Base-by-base conservation (phyloP, 495 filamentous ascomycete genomes). In the Neurospora africana region DNA sequence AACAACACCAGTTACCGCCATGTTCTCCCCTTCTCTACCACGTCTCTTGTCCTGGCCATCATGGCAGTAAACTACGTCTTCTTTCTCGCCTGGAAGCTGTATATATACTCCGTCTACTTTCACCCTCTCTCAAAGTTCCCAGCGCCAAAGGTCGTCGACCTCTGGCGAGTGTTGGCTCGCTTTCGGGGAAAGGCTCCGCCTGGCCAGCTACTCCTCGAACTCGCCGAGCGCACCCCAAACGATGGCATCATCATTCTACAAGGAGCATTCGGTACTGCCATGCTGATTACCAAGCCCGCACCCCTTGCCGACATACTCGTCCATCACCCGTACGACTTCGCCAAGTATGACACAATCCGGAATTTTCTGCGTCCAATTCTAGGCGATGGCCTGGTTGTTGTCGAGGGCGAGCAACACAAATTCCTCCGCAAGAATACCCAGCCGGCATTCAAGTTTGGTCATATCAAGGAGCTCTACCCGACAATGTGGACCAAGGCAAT, bases 361-460 rank as follows among this genome's bases (percentile, higher is more conserved):
- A 75, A 80, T 5, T 85, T 84, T 3, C 75, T 98, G 37, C 85
- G 86, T n/a, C 85, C 84, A 8, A 77, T 94, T 4, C 80, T 94
- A 5, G 94, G 94, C 0, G 80, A 91, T 69, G 93, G 94, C 0
- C 77, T 98, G 3, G 80, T 97, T 5, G 82, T 97, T 4, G 89
- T 92, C 0, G 94, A 97, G 79, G 93, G 93, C 21, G 91, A 93
- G 11, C 91, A 91, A 72, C 93, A 96, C 76, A 93, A 89, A 83
- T 86, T 85, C 69, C 92, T 95, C 83, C 86, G 93, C 33, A 93
- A 90, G 76, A 89, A 90, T 69, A 84, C 97, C 7, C 87, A 91
- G 84, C 93, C 93, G 3, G 93, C 93, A 1, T 98, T 97, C 76
- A 83, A 90, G 7, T 95, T 90, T 77, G 86, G 92, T n/a, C 93